Conservation (phyloP, 1,139 yeast genomes). For the Candida sp. region DNA sequence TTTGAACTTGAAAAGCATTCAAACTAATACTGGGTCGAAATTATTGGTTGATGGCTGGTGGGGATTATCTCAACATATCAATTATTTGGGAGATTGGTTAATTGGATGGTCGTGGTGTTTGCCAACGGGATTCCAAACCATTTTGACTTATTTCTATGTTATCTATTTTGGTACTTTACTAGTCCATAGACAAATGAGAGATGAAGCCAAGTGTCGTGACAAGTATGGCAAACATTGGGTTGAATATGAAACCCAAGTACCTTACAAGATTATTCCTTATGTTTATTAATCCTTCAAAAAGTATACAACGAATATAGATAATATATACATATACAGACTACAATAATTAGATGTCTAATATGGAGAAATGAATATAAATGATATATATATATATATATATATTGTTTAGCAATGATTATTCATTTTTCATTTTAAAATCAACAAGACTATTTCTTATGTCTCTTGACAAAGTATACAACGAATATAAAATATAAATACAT, state of each 20-base stretch:
- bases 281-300: constrained; percentile 70
- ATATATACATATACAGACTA: no score
- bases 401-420: no score
- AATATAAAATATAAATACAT: no score
- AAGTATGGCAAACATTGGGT: constrained; percentile 89
- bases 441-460: no score
- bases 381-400: no score
- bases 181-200: constrained; percentile 86
- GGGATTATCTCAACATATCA: constrained; percentile 89
- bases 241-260: constrained; percentile 75
- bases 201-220: constrained; percentile 82
- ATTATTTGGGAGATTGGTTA: constrained; percentile 94
- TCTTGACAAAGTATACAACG: no score
- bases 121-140: constrained; percentile 80
- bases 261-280: constrained; percentile 88
- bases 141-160: constrained; percentile 84
- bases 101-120: constrained; percentile 92
- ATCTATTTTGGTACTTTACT: constrained; percentile 78
- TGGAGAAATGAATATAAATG: no score
- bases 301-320: no score
- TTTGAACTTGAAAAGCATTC: constrained; percentile 59
- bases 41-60: constrained; percentile 94
- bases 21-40: constrained; percentile 75
- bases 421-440: no score
- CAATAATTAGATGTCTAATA: no score